Percentiles rank a stretch among this genome's conserved stretches.
Conservation (phyloP, 495 filamentous ascomycete species). For the Penicillium daleae region DNA sequence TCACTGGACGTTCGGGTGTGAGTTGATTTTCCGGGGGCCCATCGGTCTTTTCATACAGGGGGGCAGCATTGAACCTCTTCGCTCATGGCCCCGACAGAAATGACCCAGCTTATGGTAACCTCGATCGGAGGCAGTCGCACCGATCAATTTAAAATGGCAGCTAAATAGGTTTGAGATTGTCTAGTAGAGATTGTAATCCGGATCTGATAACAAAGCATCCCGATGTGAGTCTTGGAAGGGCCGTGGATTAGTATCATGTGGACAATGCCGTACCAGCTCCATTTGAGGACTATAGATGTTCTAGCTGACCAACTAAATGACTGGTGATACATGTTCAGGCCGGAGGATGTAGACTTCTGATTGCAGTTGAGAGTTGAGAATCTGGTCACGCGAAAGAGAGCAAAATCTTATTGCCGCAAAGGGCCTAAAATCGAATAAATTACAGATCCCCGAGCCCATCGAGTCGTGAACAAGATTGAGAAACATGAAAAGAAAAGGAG, state of each 20-base stretch:
- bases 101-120: neutral
- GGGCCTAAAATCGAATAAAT: constrained; percentile 45
- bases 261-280: neutral
- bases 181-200: neutral
- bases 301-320: neutral
- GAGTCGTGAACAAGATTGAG: constrained; percentile 44
- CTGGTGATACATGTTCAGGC: neutral
- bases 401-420: constrained; percentile 30
- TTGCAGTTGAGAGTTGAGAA: neutral
- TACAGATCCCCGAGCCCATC: constrained; percentile 52
- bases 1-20: constrained; percentile 19
- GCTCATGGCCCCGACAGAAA: neutral
- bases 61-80: neutral
- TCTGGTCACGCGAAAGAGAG: constrained; percentile 21
- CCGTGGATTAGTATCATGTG: neutral
- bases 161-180: neutral
- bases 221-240: neutral
- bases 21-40: constrained; percentile 22
- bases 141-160: neutral
- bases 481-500: constrained; percentile 31
- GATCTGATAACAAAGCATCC: neutral
- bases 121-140: too few species aligned
- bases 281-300: neutral
- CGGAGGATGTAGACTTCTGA: neutral
- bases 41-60: constrained; percentile 8